Percentiles rank a stretch among this genome's conserved stretches.
These are phyloP conservation scores for Tylopilus sp. DNA, from an alignment of 1,284 basidiomycete genomes.

Conservation along the genomic window DNA sequence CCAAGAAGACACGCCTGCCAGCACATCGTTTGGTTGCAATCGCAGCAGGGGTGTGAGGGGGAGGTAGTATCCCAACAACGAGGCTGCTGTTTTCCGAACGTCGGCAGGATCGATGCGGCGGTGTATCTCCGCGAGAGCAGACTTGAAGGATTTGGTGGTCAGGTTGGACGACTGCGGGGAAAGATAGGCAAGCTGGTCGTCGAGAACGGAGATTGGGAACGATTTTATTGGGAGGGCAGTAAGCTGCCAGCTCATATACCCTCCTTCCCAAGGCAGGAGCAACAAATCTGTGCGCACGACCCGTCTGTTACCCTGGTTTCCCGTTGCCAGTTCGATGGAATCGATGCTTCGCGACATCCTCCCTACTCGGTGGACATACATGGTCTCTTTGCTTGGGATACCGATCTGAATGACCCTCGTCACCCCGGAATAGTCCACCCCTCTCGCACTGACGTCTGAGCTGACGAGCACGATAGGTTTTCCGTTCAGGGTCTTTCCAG, in stretches of 20 bases:
- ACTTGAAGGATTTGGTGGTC: constrained; percentile 23
- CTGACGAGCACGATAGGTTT: constrained; percentile 70
- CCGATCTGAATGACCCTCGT: constrained; percentile 95
- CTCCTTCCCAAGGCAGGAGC: constrained; percentile 78
- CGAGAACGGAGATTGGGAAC: constrained; percentile 35
- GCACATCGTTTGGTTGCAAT: constrained; percentile 43
- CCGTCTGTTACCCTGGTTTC: background rate
- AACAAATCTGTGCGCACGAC: constrained; percentile 74
- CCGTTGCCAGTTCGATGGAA: constrained; percentile 41
- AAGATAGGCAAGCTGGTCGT: constrained; percentile 13
- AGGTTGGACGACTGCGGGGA: background rate
- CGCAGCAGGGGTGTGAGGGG: constrained; percentile 52
- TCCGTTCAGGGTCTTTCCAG: constrained; percentile 45
- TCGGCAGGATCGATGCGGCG: constrained; percentile 51
- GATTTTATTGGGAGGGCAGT: constrained; percentile 70
- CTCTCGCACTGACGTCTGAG: constrained; percentile 88
- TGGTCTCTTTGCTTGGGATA: constrained; percentile 65
- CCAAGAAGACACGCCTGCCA: constrained; percentile 70
- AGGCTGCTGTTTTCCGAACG: constrained; percentile 63
- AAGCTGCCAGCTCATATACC: constrained; percentile 67
- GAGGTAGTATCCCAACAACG: constrained; percentile 77
- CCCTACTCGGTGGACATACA: constrained; percentile 92
- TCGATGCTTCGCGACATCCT: constrained; percentile 81
- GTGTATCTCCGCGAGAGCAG: constrained; percentile 38
- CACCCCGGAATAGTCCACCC: constrained; percentile 87